Evolutionary conservation across 2,329 filamentous ascomycete genomes (phyloP), one percentile per base, ranked within the genome.

Genomic region (Camillea tinctor): DNA sequence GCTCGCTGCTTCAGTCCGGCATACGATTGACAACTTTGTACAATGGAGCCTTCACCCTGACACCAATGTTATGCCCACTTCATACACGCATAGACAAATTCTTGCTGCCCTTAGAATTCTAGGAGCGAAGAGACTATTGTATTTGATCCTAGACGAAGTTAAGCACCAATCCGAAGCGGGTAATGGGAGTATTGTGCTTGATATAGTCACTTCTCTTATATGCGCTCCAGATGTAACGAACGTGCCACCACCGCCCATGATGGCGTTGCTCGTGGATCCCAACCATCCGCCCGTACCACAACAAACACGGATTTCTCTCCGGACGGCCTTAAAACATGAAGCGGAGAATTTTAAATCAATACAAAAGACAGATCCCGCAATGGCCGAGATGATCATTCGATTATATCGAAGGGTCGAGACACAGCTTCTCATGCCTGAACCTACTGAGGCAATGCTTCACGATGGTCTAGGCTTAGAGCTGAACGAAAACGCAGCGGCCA

Each of bases 71-170:
- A 84, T 84, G 76, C 84, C 85, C 1, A 81, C 89, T 0, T 81
- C 83, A 11, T 94, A 93, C 72, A 91, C 88, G 0, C 89, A 93
- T 70, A 85, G 88, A 4, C 88, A 90, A 64, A 77, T 92, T 2
- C 81, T 91, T 8, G 80, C 83, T 0, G 85, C 83, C 0, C 73
- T 85, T 40, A 82, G 84, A 58, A 77, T 90, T 30, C 75, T 90
- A 0, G 89, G 89, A 0, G 83, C 88, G 0, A 83, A 80, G 60
- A 79, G 81, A 4, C 76, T 91, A 0, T 74, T 94, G 0, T 73
- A 80, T 1, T 75, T 86, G 5, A 83, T 94, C 21, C 70, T 92
- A 11, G 86, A 92, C 7, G 90, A 93, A 66, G 75, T 92, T 6
- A 85, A 84, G 66, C 75, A 83, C 19, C 85, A 89, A 63, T 84